These are phyloP conservation scores for Cercospora zeae-maydis DNA, from an alignment of 2,329 filamentous ascomycete species.

Conservation along the genomic window DNA sequence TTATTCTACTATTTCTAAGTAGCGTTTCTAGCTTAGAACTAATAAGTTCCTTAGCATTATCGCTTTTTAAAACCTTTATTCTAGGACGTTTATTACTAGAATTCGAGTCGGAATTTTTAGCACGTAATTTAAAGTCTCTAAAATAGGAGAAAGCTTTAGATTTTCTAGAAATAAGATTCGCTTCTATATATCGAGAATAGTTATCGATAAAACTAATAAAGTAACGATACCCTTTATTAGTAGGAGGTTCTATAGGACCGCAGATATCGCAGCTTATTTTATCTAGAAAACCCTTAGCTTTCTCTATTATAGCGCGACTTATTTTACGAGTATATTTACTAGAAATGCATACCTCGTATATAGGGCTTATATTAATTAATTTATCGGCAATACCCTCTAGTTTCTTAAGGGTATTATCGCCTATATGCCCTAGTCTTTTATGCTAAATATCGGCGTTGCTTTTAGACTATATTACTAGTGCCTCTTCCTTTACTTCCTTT, in stretches of 20 bases:
- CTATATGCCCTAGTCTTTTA: constrained; percentile 10
- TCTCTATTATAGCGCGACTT: background rate
- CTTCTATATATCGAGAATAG: constrained; percentile 11
- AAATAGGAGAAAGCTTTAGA: constrained; percentile 10
- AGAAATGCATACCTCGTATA: constrained; percentile 4
- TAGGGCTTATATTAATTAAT: constrained; percentile 3
- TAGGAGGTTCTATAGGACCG: too few relatives aligned
- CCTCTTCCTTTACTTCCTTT: background rate
- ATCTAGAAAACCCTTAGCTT: constrained; percentile 10
- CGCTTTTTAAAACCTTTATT: constrained; percentile 12
- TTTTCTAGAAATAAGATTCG: constrained; percentile 5
- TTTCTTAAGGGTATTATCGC: constrained; percentile 1
- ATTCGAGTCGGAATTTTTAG: background rate
- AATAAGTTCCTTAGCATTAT: constrained; percentile 10
- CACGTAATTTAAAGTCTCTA: background rate
- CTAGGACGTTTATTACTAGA: constrained; percentile 6
- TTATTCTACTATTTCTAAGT: too few relatives aligned
- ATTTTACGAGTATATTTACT: constrained; percentile 8
- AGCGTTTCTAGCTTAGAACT: too few relatives aligned
- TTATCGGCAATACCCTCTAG: background rate
- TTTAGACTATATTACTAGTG: background rate
- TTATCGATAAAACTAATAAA: constrained; percentile 16
- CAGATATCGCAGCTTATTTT: constrained; percentile 13
- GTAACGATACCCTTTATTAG: constrained; percentile 10
- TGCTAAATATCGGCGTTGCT: background rate